A percentile compares a stretch with the other conserved stretches of the same genome.
Conservation (phyloP, 768 basidiomycete genomes). For the Suillus clintonianus region DNA sequence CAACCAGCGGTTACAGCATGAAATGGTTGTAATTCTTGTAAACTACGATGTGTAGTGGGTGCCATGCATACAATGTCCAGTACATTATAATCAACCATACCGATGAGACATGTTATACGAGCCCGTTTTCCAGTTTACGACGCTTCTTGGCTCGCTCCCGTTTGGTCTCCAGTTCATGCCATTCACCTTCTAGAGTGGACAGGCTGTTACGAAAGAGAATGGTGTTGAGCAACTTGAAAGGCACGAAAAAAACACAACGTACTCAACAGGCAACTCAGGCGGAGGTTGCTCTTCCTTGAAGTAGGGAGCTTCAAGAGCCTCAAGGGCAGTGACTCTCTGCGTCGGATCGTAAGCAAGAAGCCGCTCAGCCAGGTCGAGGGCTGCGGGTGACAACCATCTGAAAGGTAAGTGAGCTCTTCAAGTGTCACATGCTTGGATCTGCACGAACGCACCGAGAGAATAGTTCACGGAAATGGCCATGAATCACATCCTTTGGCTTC, state of each 20-base stretch:
- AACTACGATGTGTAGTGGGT: slow-evolving; percentile 11
- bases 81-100: slow-evolving; percentile 28
- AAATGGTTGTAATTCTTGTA: slow-evolving; percentile 9
- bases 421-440: neutral
- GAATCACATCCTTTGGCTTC: slow-evolving; percentile 76
- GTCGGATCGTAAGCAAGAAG: slow-evolving; percentile 82
- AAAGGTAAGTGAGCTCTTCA: neutral
- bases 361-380: slow-evolving; percentile 82
- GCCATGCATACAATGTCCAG: slow-evolving; percentile 21
- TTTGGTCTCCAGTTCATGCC: slow-evolving; percentile 98
- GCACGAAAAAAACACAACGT: slow-evolving; percentile 29
- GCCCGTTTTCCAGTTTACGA: slow-evolving; percentile 59
- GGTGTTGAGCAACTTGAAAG: neutral
- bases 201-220: slow-evolving; percentile 48
- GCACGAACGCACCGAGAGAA: slow-evolving; percentile 72
- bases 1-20: slow-evolving; percentile 24
- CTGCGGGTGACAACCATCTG: slow-evolving; percentile 87
- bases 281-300: slow-evolving; percentile 80
- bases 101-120: slow-evolving; percentile 7
- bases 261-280: slow-evolving; percentile 79
- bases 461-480: slow-evolving; percentile 78
- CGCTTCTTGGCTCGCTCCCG: slow-evolving; percentile 83
- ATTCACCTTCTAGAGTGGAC: slow-evolving; percentile 84
- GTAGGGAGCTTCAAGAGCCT: slow-evolving; percentile 83
- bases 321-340: slow-evolving; percentile 71